phyloP scores from a whole-genome alignment of 2,329 filamentous ascomycete genomes.

The Zelopaecilomyces penicillatus region DNA sequence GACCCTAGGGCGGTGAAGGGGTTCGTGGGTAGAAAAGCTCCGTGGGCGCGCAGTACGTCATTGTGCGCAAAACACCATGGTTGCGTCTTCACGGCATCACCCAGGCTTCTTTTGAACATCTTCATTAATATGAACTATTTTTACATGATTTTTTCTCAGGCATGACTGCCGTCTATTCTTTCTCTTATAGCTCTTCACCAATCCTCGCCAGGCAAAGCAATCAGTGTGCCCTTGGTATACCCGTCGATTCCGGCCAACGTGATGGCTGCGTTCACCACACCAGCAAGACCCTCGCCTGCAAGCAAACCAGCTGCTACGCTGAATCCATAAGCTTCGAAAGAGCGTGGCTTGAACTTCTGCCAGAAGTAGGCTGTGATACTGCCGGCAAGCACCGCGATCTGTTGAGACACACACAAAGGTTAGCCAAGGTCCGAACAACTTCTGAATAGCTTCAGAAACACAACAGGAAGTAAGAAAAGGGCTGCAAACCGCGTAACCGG shows the following conservation, averaged over 20 bases:
- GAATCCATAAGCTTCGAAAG: slow-evolving; percentile 49
- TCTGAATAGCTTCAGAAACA: background rate
- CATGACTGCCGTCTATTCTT: background rate
- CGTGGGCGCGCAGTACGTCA: no score
- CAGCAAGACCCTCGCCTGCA: slow-evolving; percentile 55
- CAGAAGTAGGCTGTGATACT: slow-evolving; percentile 44
- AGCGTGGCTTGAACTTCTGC: slow-evolving; percentile 40
- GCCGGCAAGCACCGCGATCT: slow-evolving; percentile 48
- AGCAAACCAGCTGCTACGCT: slow-evolving; percentile 54
- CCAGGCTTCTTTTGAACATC: no score
- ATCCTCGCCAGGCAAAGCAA: slow-evolving; percentile 12
- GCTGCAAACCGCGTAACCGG: slow-evolving; percentile 30
- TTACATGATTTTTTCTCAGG: background rate
- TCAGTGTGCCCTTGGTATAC: slow-evolving; percentile 9
- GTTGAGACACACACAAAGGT: slow-evolving; percentile 12
- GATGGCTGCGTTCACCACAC: slow-evolving; percentile 48
- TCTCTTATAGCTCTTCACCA: slow-evolving; percentile 1
- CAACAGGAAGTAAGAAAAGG: background rate
- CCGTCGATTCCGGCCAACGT: slow-evolving; percentile 28
- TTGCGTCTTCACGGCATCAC: no score
- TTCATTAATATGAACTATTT: no score
- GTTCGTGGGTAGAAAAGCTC: no score
- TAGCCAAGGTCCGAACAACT: background rate
- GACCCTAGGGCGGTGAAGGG: no score
- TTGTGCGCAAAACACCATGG: no score